Evolutionary conservation across 139 green algal genomes (phyloP).

Genomic region (Bryopsis sp.): DNA sequence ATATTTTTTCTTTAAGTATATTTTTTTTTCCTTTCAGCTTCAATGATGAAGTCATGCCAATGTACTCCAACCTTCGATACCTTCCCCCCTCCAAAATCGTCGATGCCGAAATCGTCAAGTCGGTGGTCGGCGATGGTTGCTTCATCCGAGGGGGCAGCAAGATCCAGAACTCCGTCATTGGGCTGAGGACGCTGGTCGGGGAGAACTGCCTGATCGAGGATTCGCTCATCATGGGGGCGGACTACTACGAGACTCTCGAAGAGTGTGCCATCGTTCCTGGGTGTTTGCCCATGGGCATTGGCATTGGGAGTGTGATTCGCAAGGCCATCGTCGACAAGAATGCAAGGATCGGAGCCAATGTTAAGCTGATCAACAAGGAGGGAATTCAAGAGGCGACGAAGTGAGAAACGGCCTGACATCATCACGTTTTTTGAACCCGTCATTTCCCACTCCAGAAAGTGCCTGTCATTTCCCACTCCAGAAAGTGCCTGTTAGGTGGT

Average conservation of each 20-base stretch:
- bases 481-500: no score
- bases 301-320: conserved; percentile 41
- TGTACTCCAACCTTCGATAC: conserved; percentile 59
- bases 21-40: conserved; percentile 34
- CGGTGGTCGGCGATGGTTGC: conserved; percentile 69
- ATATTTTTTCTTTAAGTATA: conserved; percentile 21
- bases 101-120: conserved; percentile 41
- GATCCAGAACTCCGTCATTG: conserved; percentile 34
- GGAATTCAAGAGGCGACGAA: conserved; percentile 53
- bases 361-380: conserved; percentile 87
- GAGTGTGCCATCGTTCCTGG: conserved; percentile 62
- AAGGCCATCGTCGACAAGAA: conserved; percentile 99
- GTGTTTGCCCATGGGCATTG: conserved; percentile 90
- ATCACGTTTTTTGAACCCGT: no score
- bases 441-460: no score
- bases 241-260: conserved; percentile 95
- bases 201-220: conserved; percentile 51
- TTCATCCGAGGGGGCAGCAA: conserved; percentile 46
- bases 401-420: no score
- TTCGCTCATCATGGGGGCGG: conserved; percentile 89
- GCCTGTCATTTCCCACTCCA: no score
- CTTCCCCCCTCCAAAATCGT: conserved; percentile 46
- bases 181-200: conserved; percentile 48
- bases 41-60: conserved; percentile 53
- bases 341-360: conserved; percentile 85